These are phyloP conservation scores for Lepiota brunneoincarnata DNA, from an alignment of 768 basidiomycete genomes.

Conservation along the genomic window DNA sequence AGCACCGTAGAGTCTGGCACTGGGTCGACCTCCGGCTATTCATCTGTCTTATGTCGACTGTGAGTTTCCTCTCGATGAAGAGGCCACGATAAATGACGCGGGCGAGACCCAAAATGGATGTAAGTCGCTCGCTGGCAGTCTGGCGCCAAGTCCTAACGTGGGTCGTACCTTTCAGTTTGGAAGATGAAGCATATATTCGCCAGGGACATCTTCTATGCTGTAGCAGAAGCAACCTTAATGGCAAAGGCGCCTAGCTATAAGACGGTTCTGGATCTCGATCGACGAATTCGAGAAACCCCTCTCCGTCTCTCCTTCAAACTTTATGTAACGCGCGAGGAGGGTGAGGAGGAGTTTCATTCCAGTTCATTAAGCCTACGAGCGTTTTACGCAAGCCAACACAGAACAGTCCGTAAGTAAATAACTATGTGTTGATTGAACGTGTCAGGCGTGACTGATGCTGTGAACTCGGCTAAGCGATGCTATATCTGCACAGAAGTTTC, in stretches of 20 bases:
- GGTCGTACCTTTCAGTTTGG: slow-evolving; percentile 40
- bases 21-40: slow-evolving; percentile 60
- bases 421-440: neutral
- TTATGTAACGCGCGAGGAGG: slow-evolving; percentile 41
- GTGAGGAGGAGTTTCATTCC: slow-evolving; percentile 45
- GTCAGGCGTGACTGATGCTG: neutral
- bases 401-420: slow-evolving; percentile 51
- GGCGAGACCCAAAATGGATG: slow-evolving; percentile 49
- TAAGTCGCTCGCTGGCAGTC: slow-evolving; percentile 26
- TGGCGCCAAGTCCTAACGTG: too few relatives aligned
- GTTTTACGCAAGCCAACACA: slow-evolving; percentile 55
- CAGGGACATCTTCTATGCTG: slow-evolving; percentile 44
- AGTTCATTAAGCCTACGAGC: slow-evolving; percentile 49
- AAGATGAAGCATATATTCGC: slow-evolving; percentile 54
- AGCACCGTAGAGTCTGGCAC: slow-evolving; percentile 52
- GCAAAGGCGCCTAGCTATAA: slow-evolving; percentile 45
- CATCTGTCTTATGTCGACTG: slow-evolving; percentile 61
- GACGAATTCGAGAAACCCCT: slow-evolving; percentile 43
- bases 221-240: slow-evolving; percentile 46
- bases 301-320: slow-evolving; percentile 47
- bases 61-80: slow-evolving; percentile 57
- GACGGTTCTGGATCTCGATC: slow-evolving; percentile 48
- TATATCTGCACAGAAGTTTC: slow-evolving; percentile 55
- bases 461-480: slow-evolving; percentile 34
- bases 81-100: slow-evolving; percentile 38